Evolutionary conservation across 1,139 yeast genomes (phyloP), one percentile per base, ranked within the genome.

Genomic region (Saccharomycopsis hybrid): DNA sequence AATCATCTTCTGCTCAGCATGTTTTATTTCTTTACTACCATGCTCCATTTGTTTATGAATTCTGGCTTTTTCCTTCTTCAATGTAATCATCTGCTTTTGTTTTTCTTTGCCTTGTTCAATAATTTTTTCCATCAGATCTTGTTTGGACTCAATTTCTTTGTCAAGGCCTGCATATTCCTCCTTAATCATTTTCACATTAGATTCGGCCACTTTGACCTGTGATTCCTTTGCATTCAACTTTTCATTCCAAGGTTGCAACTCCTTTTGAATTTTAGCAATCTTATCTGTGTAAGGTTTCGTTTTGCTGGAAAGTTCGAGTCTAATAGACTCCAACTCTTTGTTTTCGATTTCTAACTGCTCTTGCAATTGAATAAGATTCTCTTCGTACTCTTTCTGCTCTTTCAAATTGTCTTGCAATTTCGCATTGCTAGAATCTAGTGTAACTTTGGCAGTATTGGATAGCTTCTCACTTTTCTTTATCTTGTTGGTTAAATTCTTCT

Each of bases 181-280:
- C 33, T 68, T 65, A 11, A 85, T 62, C 65, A 88, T 73, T 41
- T 79, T 79, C 18, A 86, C 74, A 54, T 83, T 81, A 5, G 90
- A 79, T 50, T 77, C 73, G 1, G 82, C 77, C 39, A 87, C 74
- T 47, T 80, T 77, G 7, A 86, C 76, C 43, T 80, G 79, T 30
- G 87, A 78, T 55, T 80, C 81, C 53, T 83, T 84, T 29, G 76
- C 75, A 54, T 79, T 81, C 39, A 89, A 70, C 57, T 80, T 76
- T 36, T 76, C 81, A 54, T 79, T 80, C 94, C 95, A 89, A 0
- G 98, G 98, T 55, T 86, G 92, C 5, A 89, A 67, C 55, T 82
- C 72, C 7, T 72, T 73, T 60, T 87, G 94, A 40, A 82, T 67
- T 4, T 61, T 58, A 57, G 81, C 87, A 49, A 88, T 82, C 59